Evolutionary conservation across 768 basidiomycete species (phyloP).

Genomic region (Phaeolepiota aurea): DNA sequence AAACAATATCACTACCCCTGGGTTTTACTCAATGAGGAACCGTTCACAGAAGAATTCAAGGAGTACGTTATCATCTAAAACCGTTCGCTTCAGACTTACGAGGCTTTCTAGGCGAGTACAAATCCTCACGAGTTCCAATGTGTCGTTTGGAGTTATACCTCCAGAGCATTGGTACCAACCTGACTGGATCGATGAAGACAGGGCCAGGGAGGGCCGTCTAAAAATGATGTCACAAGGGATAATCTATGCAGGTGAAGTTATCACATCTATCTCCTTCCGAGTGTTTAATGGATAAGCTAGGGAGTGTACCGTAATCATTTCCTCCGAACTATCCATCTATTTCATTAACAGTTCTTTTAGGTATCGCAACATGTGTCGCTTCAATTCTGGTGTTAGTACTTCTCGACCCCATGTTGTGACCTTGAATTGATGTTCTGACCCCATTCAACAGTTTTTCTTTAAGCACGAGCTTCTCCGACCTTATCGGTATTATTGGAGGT

Average conservation of each 20-base stretch:
- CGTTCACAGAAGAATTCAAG: slow-evolving; percentile 69
- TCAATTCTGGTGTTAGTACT: slow-evolving; percentile 74
- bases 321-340: no score
- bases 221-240: slow-evolving; percentile 57
- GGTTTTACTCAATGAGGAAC: slow-evolving; percentile 80
- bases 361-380: slow-evolving; percentile 95
- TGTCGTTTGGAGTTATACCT: slow-evolving; percentile 68
- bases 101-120: slow-evolving; percentile 32
- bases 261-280: slow-evolving; percentile 2
- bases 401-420: slow-evolving; percentile 1
- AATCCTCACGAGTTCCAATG: slow-evolving; percentile 46
- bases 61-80: slow-evolving; percentile 27
- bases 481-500: slow-evolving; percentile 82
- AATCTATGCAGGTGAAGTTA: slow-evolving; percentile 46
- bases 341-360: slow-evolving; percentile 20
- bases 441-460: slow-evolving; percentile 73
- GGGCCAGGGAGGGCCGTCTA: slow-evolving; percentile 49
- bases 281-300: slow-evolving; percentile 19
- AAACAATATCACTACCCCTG: slow-evolving; percentile 66
- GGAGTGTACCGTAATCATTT: slow-evolving; percentile 68
- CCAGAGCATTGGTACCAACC: slow-evolving; percentile 76
- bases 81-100: slow-evolving; percentile 2
- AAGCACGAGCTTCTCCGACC: slow-evolving; percentile 66
- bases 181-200: slow-evolving; percentile 67
- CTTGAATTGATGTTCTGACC: slow-evolving; percentile 1